Evolutionary conservation across 495 filamentous ascomycete genomes (phyloP).

Genomic region (Hypoxylon cercidicola): DNA sequence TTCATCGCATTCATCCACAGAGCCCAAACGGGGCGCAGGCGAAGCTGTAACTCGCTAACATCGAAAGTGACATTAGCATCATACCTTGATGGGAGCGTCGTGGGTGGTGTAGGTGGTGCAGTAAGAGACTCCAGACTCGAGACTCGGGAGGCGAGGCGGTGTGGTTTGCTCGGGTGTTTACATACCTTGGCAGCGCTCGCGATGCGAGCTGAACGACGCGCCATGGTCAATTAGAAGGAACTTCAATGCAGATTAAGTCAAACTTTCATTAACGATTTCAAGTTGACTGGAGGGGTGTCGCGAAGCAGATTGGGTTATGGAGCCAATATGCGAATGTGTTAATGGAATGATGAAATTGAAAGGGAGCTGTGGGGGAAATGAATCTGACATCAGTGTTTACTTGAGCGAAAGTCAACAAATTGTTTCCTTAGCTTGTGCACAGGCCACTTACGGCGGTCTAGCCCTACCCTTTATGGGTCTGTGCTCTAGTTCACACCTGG

Average conservation of each 20-base stretch:
- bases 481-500: conserved; percentile 3
- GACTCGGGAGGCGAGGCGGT: conserved; percentile 20
- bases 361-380: conserved; percentile 27
- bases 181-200: conserved; percentile 57
- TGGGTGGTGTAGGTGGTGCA: conserved; percentile 1
- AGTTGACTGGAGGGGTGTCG: conserved; percentile 1
- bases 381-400: conserved; percentile 40
- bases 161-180: conserved; percentile 27
- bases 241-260: conserved; percentile 4
- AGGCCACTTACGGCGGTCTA: conserved; percentile 5
- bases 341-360: conserved; percentile 34
- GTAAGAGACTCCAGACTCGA: conserved; percentile 5
- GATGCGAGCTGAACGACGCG: conserved; percentile 60
- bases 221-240: conserved; percentile 18
- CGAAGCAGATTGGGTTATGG: conserved; percentile 19
- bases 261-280: conserved; percentile 1
- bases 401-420: conserved; percentile 32
- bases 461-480: neutral
- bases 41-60: conserved; percentile 35
- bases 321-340: conserved; percentile 32
- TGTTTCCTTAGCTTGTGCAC: conserved; percentile 17
- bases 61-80: neutral
- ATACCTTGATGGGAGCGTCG: conserved; percentile 1
- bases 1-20: conserved; percentile 58
- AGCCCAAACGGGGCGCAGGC: conserved; percentile 50